Percentiles rank a stretch among this genome's conserved stretches.
phyloP scores from a whole-genome alignment of 2,329 filamentous ascomycete species.

The Penicillium sumatraense region DNA sequence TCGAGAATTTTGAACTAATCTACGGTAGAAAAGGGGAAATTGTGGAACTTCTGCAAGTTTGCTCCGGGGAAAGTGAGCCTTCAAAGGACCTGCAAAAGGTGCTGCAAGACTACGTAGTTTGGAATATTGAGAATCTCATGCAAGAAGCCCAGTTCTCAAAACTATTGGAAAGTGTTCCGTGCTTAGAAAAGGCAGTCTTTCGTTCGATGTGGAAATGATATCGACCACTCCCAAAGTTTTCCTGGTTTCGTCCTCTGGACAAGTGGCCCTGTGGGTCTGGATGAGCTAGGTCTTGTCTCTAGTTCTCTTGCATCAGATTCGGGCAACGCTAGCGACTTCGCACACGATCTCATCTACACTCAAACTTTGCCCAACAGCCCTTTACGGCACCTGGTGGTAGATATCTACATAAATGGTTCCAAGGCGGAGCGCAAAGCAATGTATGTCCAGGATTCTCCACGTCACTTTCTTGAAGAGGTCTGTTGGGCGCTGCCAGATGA shows the following conservation, averaged over 20 bases:
- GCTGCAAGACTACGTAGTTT: not conserved
- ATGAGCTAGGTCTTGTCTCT: not conserved
- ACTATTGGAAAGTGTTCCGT: conserved; percentile 2
- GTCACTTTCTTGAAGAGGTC: conserved; percentile 6
- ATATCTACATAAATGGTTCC: conserved; percentile 2
- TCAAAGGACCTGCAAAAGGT: not conserved
- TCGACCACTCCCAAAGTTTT: not conserved
- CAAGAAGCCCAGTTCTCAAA: not conserved
- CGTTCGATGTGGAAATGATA: not conserved
- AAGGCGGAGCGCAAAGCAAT: not conserved
- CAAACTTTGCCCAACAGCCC: conserved; percentile 6
- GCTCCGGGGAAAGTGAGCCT: not conserved
- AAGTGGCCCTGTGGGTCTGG: not conserved
- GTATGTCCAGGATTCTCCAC: not conserved
- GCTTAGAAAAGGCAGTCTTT: not conserved
- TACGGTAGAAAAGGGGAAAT: not conserved
- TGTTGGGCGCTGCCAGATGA: not conserved
- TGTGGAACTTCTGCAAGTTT: not conserved
- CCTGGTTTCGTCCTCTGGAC: not conserved
- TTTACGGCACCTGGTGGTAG: conserved; percentile 4
- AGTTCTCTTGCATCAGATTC: not conserved
- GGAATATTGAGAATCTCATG: conserved; percentile 1
- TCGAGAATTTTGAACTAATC: not conserved
- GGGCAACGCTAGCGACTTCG: no score
- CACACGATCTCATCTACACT: conserved; percentile 1